Evolutionary conservation across 2,329 filamentous ascomycete genomes (phyloP).

Genomic region (Scortechinia acanthostroma): DNA sequence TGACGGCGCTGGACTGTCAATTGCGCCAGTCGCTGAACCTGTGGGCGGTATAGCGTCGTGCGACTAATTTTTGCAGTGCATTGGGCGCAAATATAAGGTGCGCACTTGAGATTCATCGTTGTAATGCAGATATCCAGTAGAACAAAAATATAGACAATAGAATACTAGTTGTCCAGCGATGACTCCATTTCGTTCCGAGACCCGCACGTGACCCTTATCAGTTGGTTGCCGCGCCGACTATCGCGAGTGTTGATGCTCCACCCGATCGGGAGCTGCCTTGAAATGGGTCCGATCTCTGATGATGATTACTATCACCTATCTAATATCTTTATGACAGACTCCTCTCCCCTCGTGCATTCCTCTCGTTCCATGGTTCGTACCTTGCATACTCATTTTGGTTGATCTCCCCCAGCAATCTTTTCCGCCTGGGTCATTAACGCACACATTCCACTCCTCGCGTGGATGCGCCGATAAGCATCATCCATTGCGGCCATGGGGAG

Average conservation of each 20-base stretch:
- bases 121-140: too few relatives aligned
- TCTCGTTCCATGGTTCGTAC: constrained; percentile 1
- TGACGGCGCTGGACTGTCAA: not conserved
- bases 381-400: not conserved
- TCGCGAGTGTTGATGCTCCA: not conserved
- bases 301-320: too few relatives aligned
- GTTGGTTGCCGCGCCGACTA: not conserved
- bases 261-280: not conserved
- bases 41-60: not conserved
- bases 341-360: not conserved
- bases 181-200: too few relatives aligned
- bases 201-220: not conserved
- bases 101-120: too few relatives aligned
- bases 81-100: not conserved
- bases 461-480: not conserved
- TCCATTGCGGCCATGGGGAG: not conserved
- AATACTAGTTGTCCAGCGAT: not conserved
- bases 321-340: too few relatives aligned
- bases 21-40: not conserved
- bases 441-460: not conserved
- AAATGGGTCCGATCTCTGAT: too few relatives aligned
- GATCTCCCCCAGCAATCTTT: not conserved
- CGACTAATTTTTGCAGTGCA: not conserved
- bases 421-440: not conserved
- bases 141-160: too few relatives aligned